phyloP scores from a whole-genome alignment of 306 rosid genomes.

The Cicer arietinum region DNA sequence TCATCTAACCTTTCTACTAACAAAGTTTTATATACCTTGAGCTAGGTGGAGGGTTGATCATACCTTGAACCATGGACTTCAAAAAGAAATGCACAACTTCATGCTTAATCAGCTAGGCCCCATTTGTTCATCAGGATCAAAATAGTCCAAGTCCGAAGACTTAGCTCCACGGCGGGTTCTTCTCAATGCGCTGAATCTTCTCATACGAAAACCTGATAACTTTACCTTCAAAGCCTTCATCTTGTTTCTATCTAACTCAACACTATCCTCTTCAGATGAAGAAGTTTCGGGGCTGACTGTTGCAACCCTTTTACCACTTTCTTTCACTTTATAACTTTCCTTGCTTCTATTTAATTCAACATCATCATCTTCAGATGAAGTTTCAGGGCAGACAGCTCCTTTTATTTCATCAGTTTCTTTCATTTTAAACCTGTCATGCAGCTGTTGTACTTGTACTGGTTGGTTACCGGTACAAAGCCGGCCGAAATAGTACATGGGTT shows the following conservation, averaged over 20 bases:
- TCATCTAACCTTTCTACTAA: slow-evolving; percentile 25
- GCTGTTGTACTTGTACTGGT: slow-evolving; percentile 31
- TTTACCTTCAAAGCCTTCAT: slow-evolving; percentile 38
- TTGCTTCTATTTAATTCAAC: not conserved
- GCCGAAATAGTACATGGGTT: slow-evolving; percentile 71
- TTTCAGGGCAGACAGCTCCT: slow-evolving; percentile 12
- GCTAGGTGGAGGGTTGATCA: slow-evolving; percentile 8
- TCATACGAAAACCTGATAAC: slow-evolving; percentile 43
- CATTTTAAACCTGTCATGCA: slow-evolving; percentile 38
- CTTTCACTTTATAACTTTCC: slow-evolving; percentile 39
- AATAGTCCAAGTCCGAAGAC: slow-evolving; percentile 39
- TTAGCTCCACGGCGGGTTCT: slow-evolving; percentile 59
- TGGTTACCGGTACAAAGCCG: slow-evolving; percentile 57
- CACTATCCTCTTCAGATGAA: slow-evolving; percentile 20
- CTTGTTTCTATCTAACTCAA: slow-evolving; percentile 37
- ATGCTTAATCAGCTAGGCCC: slow-evolving; percentile 24
- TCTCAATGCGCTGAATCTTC: slow-evolving; percentile 55
- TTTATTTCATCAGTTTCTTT: slow-evolving; percentile 45
- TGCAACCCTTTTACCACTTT: slow-evolving; percentile 39
- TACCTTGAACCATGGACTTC: slow-evolving; percentile 37
- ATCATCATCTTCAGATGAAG: slow-evolving; percentile 16
- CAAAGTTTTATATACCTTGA: slow-evolving; percentile 6
- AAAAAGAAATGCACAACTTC: slow-evolving; percentile 11
- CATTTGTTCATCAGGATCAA: not conserved
- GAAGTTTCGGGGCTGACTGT: slow-evolving; percentile 17